Evolutionary conservation across 139 green algal genomes (phyloP), one percentile per base, ranked within the genome.

Genomic region (Tetraselmis striata): DNA sequence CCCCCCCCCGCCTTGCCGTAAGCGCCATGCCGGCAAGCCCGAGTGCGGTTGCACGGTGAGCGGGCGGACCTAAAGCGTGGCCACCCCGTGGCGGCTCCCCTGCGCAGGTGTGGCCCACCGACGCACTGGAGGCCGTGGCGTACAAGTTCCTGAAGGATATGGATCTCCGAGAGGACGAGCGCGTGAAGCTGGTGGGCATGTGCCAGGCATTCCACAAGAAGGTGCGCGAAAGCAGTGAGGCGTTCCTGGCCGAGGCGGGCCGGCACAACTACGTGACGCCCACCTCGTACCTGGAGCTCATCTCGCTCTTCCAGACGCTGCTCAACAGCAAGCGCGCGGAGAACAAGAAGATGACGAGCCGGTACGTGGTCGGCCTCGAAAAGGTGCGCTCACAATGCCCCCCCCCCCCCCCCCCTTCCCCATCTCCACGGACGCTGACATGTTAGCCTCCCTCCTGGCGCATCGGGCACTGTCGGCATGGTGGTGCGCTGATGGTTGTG

Each of bases 261-360:
- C 88, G 92, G 5, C 80, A 89, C 81, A 93, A 93, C 77, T 95
- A 96, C 84, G 92, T 96, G 27, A 96, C 93, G 11, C 93, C 92
- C 29, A 95, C 93, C 0, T 92, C 85, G 0, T 96, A 95, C 88
- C 87, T 96, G 31, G 89, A 94, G 88, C 90, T 96, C 25, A 93
- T 96, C 79, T 86, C 82, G 29, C 83, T 89, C 2, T 95, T 94
- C 89, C 88, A 90, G 59, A 84, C 78, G 1, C 77, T 95, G 75
- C 84, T 94, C 29, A 81, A 83, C 5, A 29, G 77, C 28, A 93
- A 94, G 82, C 85, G 88, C 0, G 32, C 80, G 5, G 89, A 93
- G 28, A 90, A 87, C 78, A 75, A 59, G 22, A 74, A 86, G 59
- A 30, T 83, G 2, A 59, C 82, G 11, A 87, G 84, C 79, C 88